These are phyloP conservation scores for Rhizophagus prolifer DNA, from an alignment of 192 early-diverging fungal genomes.

Conservation along the genomic window DNA sequence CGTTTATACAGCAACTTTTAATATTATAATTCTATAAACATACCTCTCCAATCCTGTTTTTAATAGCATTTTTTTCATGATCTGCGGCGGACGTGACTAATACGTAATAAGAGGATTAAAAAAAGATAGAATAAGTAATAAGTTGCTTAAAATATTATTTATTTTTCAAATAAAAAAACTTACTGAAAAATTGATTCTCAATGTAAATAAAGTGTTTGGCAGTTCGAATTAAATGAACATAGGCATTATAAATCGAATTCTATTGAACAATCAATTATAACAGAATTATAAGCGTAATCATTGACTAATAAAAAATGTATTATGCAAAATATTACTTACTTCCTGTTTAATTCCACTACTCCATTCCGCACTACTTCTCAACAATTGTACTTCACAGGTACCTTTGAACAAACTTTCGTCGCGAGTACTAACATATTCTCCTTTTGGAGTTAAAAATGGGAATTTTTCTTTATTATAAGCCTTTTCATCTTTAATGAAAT, in stretches of 20 bases:
- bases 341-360: constrained; percentile 63
- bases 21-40: background rate
- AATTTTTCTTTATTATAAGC: constrained; percentile 52
- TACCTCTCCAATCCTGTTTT: constrained; percentile 58
- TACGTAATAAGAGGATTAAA: background rate
- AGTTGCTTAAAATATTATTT: background rate
- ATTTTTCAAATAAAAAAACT: constrained; percentile 10
- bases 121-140: background rate
- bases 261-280: constrained; percentile 15
- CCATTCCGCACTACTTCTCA: constrained; percentile 69
- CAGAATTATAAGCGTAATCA: background rate
- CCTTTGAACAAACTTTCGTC: constrained; percentile 56
- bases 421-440: constrained; percentile 56
- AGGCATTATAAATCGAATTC: constrained; percentile 80
- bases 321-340: constrained; percentile 17
- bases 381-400: constrained; percentile 60
- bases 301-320: background rate
- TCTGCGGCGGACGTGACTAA: constrained; percentile 35
- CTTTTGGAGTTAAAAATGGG: constrained; percentile 68
- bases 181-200: constrained; percentile 90
- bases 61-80: constrained; percentile 40
- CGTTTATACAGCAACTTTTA: too few species aligned
- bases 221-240: constrained; percentile 63
- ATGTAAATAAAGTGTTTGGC: constrained; percentile 86
- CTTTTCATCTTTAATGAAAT: constrained; percentile 77